Conservation (phyloP, 2,329 filamentous ascomycete species). For the Talaromyces rugulosus region DNA sequence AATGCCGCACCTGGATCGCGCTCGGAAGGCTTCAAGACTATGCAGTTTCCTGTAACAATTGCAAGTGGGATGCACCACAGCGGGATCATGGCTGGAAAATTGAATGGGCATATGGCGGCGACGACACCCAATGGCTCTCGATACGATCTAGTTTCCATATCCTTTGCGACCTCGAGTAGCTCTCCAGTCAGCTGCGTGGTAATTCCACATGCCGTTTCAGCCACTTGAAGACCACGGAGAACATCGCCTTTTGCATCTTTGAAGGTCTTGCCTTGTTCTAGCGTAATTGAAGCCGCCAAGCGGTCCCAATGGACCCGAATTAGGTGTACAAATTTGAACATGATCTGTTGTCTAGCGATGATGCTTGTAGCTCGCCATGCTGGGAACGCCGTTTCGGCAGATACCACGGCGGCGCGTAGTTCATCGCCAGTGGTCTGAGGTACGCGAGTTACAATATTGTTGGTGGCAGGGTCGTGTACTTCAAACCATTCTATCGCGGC, state of each 20-base stretch:
- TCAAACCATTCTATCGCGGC: conserved; percentile 53
- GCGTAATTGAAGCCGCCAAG: conserved; percentile 59
- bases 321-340: conserved; percentile 61
- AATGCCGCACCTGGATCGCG: conserved; percentile 62
- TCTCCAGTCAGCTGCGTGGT: conserved; percentile 62
- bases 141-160: conserved; percentile 66
- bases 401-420: conserved; percentile 54
- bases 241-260: conserved; percentile 63
- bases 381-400: conserved; percentile 60
- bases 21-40: conserved; percentile 64
- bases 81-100: conserved; percentile 65
- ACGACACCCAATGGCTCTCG: conserved; percentile 61
- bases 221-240: conserved; percentile 60
- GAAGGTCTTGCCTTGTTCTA: conserved; percentile 66
- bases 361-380: conserved; percentile 58
- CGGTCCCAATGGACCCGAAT: conserved; percentile 62
- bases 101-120: conserved; percentile 61
- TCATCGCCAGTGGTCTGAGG: conserved; percentile 63
- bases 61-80: conserved; percentile 62
- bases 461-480: conserved; percentile 61
- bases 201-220: conserved; percentile 64
- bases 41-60: conserved; percentile 59
- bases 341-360: conserved; percentile 58
- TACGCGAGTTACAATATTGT: conserved; percentile 62
- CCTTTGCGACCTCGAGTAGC: conserved; percentile 63